Base-by-base conservation (phyloP, 1,139 yeast species). In the Geotrichum klebahnii region DNA sequence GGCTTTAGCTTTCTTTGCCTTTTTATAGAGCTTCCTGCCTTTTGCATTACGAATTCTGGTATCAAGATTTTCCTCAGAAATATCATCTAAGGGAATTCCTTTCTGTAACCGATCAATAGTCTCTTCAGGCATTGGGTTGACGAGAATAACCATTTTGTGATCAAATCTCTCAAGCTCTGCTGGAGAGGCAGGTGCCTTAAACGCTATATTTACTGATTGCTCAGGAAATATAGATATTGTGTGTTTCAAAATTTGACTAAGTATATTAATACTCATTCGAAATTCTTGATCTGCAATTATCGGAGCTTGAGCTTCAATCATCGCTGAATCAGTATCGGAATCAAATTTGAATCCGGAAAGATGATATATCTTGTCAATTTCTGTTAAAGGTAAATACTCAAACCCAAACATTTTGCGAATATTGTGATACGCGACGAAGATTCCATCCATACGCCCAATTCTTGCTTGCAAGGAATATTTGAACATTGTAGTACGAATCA, bases 381-480 rank as follows among this genome's bases (percentile, higher is more conserved):
- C 86, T 3, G 72, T 69, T 45, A 89, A 68, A 1, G 96, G 92
- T 24, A 92, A 67, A 66, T 92, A 92, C 65, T 89, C 92, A 67
- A 89, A 92, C 2, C 97, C 98, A 67, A 92, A 86, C 62, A 90
- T 79, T 41, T 81, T 73, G 38, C 79, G 76, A 50, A 89, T 76
- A 64, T 89, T 92, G 67, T 92, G 98, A 64, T 84, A 92, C 0
- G 96, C 96, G 22, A 92, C 74, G 59, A 86, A 89, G 3, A 92
- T 88, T 5, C 98, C 98, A 66, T 90, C 97, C 98, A 92, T 92
- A 60, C 85, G 82, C 1, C 98, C 98, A 44, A 92, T 85, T 55
- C 97, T 75, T 0, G 97, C 97, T 65, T 92, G 98, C 57, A 90
- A 74, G 10, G 87, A 77, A 63, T 90, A 92, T 66, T 92, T 92